Base-by-base conservation (phyloP, 331 rosid genomes). In the Rosa hybrid region DNA sequence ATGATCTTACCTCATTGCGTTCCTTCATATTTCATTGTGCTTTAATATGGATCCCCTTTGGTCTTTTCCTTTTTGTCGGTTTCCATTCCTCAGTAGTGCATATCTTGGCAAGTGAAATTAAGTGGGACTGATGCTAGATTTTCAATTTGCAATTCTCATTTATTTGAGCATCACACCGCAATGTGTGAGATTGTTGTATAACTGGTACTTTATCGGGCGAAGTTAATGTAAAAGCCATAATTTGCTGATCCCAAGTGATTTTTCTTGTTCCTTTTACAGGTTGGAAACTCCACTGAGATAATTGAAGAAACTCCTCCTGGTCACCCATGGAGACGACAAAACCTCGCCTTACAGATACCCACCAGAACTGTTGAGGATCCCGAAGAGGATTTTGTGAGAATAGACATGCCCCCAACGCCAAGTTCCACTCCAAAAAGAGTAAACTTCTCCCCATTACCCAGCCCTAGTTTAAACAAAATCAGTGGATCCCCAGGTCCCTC, bases 321-420 rank as follows among this genome's bases (percentile, higher is more conserved):
- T 44, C 88, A 80, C 49, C 87, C 79, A 21, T 77, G 80, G 62
- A 89, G 86, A 80, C 81, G 83, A 80, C 75, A 82, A 81, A 81
- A 85, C 79, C 88, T 86, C 17, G 50, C 68, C 53, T 75, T 86
- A 79, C 75, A 85, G 59, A 78, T 83, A 82, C 91, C 86, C 17
- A n/a, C 84, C 34, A 85, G 62, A 83, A 75, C 62, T 63, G 73
- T 74, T 6, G 91, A 90, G 75, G 87, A 82, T 76, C 63, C 88
- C 65, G 74, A 78, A 45, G 89, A 91, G 71, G 91, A 87, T 30
- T 90, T 77, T 78, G 78, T 85, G 80, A 82, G 88, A 72, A 87
- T 88, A 81, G 80, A 87, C 78, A 87, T 87, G 75, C 90, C 91
- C 49, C 83, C 81, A 85, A 84, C 93, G 3, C 89, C 90, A 72